Conservation (phyloP, 2,329 filamentous ascomycete genomes). For the Diaporthe destruens region DNA sequence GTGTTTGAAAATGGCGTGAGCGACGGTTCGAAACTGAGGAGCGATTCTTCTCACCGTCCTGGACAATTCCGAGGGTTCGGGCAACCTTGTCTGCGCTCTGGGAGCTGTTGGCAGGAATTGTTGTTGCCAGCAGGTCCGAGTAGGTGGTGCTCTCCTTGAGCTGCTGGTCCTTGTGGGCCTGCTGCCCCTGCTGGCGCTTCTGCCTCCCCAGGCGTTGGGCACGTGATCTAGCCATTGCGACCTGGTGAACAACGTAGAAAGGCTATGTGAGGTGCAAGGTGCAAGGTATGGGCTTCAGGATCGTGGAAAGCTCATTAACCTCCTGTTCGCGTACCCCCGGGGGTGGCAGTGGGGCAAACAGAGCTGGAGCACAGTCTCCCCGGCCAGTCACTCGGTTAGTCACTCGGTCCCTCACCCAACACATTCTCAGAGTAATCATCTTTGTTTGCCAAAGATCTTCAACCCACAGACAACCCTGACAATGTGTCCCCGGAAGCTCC, state of each 20-base stretch:
- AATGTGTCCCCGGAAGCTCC: neutral
- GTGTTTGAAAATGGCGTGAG: neutral
- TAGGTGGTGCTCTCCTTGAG: constrained; percentile 15
- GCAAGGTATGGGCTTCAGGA: neutral
- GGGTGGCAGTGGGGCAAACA: neutral
- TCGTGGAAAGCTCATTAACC: neutral
- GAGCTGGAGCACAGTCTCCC: no score
- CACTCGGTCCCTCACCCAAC: no score
- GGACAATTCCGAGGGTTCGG: constrained; percentile 5
- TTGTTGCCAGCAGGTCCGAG: constrained; percentile 20
- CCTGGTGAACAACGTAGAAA: neutral
- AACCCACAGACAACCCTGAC: neutral
- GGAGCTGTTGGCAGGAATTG: constrained; percentile 1
- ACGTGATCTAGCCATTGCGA: neutral
- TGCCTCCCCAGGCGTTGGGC: neutral
- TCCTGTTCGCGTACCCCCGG: no score
- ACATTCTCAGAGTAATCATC: neutral
- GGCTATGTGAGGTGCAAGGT: neutral
- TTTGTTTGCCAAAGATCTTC: neutral
- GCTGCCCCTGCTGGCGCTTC: neutral
- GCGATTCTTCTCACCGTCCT: neutral
- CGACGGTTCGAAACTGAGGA: rapidly evolving
- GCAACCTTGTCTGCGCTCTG: constrained; percentile 23
- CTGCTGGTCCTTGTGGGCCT: neutral
- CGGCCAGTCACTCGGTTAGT: no score